These are phyloP conservation scores for Diaporthe vexans DNA, from an alignment of 2,329 filamentous ascomycete species.

Conservation along the genomic window DNA sequence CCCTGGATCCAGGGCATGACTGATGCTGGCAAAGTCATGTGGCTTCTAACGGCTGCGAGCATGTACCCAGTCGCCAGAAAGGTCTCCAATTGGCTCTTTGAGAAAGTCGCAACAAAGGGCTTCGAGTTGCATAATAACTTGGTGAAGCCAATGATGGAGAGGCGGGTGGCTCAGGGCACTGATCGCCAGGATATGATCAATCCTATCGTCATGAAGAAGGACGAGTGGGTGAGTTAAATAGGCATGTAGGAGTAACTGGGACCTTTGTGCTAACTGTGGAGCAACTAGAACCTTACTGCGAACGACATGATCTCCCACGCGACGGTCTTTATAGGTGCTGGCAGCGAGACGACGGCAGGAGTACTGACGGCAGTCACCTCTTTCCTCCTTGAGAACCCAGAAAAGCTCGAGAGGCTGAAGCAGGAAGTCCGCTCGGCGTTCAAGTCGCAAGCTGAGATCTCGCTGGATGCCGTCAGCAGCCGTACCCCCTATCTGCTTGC, in stretches of 20 bases:
- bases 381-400: conserved; percentile 13
- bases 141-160: conserved; percentile 15
- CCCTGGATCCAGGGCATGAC: conserved; percentile 17
- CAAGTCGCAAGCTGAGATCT: background rate
- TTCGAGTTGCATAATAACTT: conserved; percentile 18
- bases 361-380: conserved; percentile 21
- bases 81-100: conserved; percentile 12
- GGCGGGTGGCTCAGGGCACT: conserved; percentile 4
- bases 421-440: conserved; percentile 19
- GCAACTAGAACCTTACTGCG: background rate
- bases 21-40: conserved; percentile 23
- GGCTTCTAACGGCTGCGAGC: conserved; percentile 17
- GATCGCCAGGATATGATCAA: conserved; percentile 18
- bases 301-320: conserved; percentile 19
- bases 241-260: no score
- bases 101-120: conserved; percentile 9
- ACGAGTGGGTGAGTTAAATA: conserved; percentile 2
- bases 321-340: conserved; percentile 25
- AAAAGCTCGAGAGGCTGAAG: conserved; percentile 1
- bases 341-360: conserved; percentile 24
- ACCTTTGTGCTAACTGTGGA: background rate
- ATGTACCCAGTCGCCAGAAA: conserved; percentile 7
- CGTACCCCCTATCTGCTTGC: background rate
- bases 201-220: conserved; percentile 25
- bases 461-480: conserved; percentile 10